Percentiles rank a stretch among this genome's conserved stretches.
Conservation (phyloP, 495 filamentous ascomycete species). For the Xylaria cubensis region DNA sequence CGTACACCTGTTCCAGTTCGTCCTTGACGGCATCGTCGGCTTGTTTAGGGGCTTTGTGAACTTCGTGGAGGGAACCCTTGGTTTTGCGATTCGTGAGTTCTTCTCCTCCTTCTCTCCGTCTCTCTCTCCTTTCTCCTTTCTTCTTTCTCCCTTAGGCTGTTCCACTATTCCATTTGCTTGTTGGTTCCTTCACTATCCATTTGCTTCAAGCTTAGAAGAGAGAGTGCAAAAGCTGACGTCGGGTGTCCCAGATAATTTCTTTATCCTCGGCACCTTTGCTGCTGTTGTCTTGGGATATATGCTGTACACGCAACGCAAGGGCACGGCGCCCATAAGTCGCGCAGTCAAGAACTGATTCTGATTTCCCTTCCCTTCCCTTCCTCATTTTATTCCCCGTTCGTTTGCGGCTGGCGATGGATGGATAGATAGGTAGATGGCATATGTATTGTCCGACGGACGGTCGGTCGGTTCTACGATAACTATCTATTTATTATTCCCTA, state of each 20-base stretch:
- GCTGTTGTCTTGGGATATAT: constrained; percentile 51
- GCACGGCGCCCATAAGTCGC: constrained; percentile 32
- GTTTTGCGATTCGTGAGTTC: constrained; percentile 50
- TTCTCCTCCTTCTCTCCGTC: background rate
- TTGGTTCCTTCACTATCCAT: background rate
- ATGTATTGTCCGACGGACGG: no score
- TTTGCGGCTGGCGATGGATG: background rate
- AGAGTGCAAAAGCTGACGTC: background rate
- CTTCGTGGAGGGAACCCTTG: constrained; percentile 45
- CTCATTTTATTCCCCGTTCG: background rate
- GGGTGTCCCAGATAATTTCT: constrained; percentile 50
- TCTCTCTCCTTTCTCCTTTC: background rate
- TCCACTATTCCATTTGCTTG: no score
- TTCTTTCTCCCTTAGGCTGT: no score
- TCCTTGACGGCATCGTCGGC: constrained; percentile 44
- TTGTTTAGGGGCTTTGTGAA: constrained; percentile 40
- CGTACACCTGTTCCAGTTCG: constrained; percentile 42
- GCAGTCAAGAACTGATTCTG: constrained; percentile 29
- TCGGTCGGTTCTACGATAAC: background rate
- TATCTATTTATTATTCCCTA: background rate
- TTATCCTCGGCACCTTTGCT: constrained; percentile 57
- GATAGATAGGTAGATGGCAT: background rate
- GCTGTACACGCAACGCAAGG: constrained; percentile 47
- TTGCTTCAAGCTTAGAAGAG: background rate
- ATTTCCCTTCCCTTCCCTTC: no score